Evolutionary conservation across 169 alveolate species (phyloP), one percentile per base, ranked within the genome.

Genomic region (Plasmodium ovale): DNA sequence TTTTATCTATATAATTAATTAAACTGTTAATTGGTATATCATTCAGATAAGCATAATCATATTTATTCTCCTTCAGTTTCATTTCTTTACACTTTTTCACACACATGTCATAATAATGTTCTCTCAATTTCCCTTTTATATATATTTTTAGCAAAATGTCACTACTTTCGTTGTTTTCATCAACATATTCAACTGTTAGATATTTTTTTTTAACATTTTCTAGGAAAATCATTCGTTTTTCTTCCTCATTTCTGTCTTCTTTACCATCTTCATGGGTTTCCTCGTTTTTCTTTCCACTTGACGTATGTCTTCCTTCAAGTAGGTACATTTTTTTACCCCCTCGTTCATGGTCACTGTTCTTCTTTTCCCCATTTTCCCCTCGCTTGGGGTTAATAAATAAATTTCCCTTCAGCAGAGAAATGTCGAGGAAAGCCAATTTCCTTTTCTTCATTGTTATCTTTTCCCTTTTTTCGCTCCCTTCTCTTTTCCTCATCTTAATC

Each of bases 1-100:
- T 62, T 51, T 82, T 64, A 69, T 82, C 74, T 64, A 82, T 65
- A 29, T 82, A 82, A 82, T 64, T 82, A 65, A 82, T 82, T 65
- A 82, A 82, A 42, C 51, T 82, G 58, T 82, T 82, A 47, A 82
- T 65, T 1, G 90, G 90, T 1, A 82, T 62, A 69, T 82, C 90
- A 4, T 82, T 82, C 35, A 82, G 65, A 59, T 82, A 82, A 3
- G 77, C 27, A 42, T 82, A 82, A 31, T 82, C 82, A 69, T 82
- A 82, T 82, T 82, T 82, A 49, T 82, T 65, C 65, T 82, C 90
- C 35, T 65, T 65, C 6, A 82, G 35, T 82, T 82, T 82, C 0
- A 12, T 64, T 65, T 65, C 35, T 58, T 44, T 82, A 59, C 65
- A 82, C 31, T 82, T 31, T 67, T 82, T 82, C 53, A 82, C 90